Evolutionary conservation across 305 asterid genomes (phyloP).

Genomic region (Solanum chacoense): DNA sequence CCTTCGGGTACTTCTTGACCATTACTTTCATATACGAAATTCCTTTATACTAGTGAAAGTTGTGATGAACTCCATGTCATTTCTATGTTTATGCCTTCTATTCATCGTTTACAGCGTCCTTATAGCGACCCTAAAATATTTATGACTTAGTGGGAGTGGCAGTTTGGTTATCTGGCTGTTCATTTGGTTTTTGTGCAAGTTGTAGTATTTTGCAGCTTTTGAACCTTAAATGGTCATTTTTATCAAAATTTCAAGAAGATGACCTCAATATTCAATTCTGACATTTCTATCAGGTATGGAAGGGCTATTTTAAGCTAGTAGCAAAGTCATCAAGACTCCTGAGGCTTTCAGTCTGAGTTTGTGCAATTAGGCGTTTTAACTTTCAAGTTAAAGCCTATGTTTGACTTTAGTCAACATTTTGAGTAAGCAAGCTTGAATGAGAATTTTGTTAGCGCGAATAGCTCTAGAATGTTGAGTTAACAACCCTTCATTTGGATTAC

Average conservation of each 20-base stretch:
- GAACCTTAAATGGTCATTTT: background rate
- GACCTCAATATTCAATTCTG: background rate
- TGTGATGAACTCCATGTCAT: background rate
- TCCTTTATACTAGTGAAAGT: background rate
- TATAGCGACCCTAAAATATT: background rate
- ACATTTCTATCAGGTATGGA: background rate
- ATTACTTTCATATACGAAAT: background rate
- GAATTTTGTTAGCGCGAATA: background rate
- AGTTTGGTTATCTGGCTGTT: background rate
- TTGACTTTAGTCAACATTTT: background rate
- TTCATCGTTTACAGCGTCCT: too few relatives aligned
- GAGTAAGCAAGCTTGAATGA: background rate
- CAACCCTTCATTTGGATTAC: background rate
- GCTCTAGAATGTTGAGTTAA: background rate
- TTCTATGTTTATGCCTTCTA: background rate
- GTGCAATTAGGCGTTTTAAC: background rate
- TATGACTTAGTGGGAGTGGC: background rate
- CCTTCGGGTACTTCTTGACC: background rate
- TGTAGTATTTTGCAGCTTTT: background rate
- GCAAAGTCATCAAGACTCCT: background rate
- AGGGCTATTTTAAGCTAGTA: background rate
- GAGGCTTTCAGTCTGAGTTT: background rate
- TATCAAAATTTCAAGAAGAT: background rate
- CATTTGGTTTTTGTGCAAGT: background rate
- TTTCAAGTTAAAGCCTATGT: background rate